Evolutionary conservation across 2,329 filamentous ascomycete genomes (phyloP).

Genomic region (Apiospora phragmitis): DNA sequence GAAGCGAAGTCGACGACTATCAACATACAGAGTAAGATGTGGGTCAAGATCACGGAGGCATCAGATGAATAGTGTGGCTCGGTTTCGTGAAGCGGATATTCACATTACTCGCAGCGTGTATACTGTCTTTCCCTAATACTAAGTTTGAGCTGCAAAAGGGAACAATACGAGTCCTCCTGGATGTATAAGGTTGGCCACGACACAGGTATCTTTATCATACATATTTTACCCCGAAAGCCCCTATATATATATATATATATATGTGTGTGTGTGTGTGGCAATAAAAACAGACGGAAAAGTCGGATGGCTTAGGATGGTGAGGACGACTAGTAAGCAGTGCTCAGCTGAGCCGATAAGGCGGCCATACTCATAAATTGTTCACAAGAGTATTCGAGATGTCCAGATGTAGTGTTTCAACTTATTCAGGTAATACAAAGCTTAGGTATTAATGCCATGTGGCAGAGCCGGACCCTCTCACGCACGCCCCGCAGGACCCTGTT

Average conservation of each 20-base stretch:
- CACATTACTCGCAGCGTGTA: too few species aligned
- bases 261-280: too few species aligned
- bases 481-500: slow-evolving; percentile 9
- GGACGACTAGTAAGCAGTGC: too few species aligned
- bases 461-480: not conserved
- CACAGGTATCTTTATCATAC: not conserved
- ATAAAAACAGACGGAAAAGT: too few species aligned
- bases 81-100: too few species aligned
- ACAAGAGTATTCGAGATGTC: not conserved
- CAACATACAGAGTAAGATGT: slow-evolving; percentile 22
- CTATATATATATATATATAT: too few species aligned
- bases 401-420: not conserved
- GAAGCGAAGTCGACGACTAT: slow-evolving; percentile 18
- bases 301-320: too few species aligned
- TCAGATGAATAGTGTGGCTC: not conserved
- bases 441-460: not conserved
- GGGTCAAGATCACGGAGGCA: slow-evolving; percentile 21
- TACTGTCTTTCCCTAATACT: not conserved
- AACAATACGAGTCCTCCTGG: not conserved
- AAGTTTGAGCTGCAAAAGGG: too few species aligned
- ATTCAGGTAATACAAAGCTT: not conserved
- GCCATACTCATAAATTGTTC: not conserved
- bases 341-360: not conserved
- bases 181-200: not conserved
- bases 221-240: not conserved